phyloP scores from a whole-genome alignment of 805 yeast genomes.

The Candida alai region DNA sequence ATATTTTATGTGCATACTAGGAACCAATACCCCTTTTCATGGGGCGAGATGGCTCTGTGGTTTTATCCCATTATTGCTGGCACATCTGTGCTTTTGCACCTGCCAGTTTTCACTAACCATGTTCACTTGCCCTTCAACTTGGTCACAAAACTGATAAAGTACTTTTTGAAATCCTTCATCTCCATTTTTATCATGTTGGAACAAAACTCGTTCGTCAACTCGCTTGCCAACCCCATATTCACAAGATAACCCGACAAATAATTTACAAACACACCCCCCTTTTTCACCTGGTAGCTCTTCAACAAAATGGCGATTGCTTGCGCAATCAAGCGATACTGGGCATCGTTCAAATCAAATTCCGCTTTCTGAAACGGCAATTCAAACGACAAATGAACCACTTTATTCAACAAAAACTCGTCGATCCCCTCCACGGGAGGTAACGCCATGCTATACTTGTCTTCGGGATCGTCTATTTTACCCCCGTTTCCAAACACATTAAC shows the following conservation, averaged over 20 bases:
- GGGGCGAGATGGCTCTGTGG: no score
- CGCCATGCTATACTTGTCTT: conserved; percentile 48
- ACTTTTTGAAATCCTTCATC: conserved; percentile 66
- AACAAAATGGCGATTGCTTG: conserved; percentile 71
- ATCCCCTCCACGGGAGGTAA: conserved; percentile 63
- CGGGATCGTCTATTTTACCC: conserved; percentile 52
- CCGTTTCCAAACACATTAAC: conserved; percentile 66
- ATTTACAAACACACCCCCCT: conserved; percentile 41
- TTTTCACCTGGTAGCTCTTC: conserved; percentile 50
- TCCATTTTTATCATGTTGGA: conserved; percentile 52
- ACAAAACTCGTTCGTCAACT: conserved; percentile 58
- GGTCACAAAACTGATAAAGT: conserved; percentile 46
- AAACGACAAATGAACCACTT: conserved; percentile 63
- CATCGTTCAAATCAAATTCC: conserved; percentile 67
- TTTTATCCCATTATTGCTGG: no score
- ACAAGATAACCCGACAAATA: conserved; percentile 54
- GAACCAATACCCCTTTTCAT: no score
- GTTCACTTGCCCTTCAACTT: conserved; percentile 35
- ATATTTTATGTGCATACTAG: no score
- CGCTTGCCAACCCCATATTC: conserved; percentile 52
- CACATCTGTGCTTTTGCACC: not conserved
- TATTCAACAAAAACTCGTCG: conserved; percentile 64
- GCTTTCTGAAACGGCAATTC: conserved; percentile 75
- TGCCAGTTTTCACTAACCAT: not conserved
- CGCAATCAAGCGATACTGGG: conserved; percentile 70